Base-by-base conservation (phyloP, 176 grass and related monocot genomes). In the Oryza meyeriana region DNA sequence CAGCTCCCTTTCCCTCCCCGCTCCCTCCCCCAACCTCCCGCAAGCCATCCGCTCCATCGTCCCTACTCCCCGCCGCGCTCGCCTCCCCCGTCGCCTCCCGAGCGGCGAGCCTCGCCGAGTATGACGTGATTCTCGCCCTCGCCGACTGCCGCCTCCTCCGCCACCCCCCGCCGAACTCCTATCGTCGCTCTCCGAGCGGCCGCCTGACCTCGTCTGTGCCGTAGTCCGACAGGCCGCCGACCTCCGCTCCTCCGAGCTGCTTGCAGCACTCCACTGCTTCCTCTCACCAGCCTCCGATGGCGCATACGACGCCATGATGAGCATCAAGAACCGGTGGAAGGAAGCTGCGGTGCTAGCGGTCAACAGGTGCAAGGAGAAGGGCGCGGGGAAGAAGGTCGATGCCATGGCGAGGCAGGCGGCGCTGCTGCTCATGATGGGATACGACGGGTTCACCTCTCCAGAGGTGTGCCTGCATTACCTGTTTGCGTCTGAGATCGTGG, bases 381-480 rank as follows among this genome's bases (percentile, higher is more conserved):
- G 57, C 30, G n/a, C 80, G 0, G 77, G 68, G 10, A 88, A 80
- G 82, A 88, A 83, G 55, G 47, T 45, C 8, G 75, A 36, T 20
- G 63, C 57, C 3, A 11, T 34, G 38, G 45, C 75, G 10, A 93
- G 85, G 55, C 86, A 66, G 32, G 86, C 88, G 0, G 85, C 88
- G 8, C 27, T 91, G 86, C 88, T 93, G 47, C 86, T 98, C 42
- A 91, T 98, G 92, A 89, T 94, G 78, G 90, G 90, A 3, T 82
- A 89, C 68, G 95, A 93, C 30, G 84, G 81, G 1, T 98, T 91
- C 76, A 33, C 88, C 17, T 87, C 95, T 4, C 88, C 87, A 0
- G 90, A 98, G 77, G 38, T 93, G 48, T 94, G 95, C 83, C 88
- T 94, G 72, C 92, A 94, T 69, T 93, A 98, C 71, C 70, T 98